Percentiles rank a stretch among this genome's conserved stretches.
Evolutionary conservation across 116 monocot species (phyloP).

Genomic region (Dioscorea cayenensis): DNA sequence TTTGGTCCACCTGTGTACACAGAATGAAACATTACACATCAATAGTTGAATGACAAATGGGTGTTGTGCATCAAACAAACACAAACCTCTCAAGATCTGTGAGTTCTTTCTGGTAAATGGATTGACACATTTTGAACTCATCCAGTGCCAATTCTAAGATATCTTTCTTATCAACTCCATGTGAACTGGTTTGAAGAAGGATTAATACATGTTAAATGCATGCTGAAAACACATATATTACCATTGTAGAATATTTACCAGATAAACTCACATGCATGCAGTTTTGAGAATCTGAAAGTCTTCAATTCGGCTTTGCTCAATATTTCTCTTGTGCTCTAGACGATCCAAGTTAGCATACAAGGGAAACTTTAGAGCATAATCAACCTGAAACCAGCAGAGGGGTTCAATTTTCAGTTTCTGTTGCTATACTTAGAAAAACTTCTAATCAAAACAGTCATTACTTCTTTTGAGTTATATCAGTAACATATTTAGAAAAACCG

Average conservation of each 20-base stretch:
- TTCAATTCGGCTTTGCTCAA: slow-evolving; percentile 36
- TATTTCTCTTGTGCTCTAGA: slow-evolving; percentile 72
- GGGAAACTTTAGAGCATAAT: slow-evolving; percentile 58
- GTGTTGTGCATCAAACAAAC: background rate
- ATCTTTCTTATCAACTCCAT: slow-evolving; percentile 17
- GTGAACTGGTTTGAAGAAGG: slow-evolving; percentile 19
- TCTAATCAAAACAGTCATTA: background rate
- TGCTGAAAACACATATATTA: background rate
- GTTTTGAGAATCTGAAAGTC: slow-evolving; percentile 31
- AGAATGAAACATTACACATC: background rate
- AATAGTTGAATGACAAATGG: background rate
- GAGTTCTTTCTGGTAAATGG: slow-evolving; percentile 49
- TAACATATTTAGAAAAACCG: background rate
- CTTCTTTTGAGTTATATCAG: background rate
- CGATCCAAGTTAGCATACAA: slow-evolving; percentile 58
- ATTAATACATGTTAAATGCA: background rate
- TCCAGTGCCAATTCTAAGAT: slow-evolving; percentile 44
- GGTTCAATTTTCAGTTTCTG: background rate
- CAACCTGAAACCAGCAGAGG: slow-evolving; percentile 32
- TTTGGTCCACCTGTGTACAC: slow-evolving; percentile 59
- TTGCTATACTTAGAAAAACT: too few species aligned
- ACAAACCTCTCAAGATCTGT: slow-evolving; percentile 50
- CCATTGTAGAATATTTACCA: background rate
- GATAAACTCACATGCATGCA: slow-evolving; percentile 36
- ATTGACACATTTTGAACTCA: slow-evolving; percentile 51